phyloP scores from a whole-genome alignment of 495 filamentous ascomycete genomes.

The Penicillium cinerascens region DNA sequence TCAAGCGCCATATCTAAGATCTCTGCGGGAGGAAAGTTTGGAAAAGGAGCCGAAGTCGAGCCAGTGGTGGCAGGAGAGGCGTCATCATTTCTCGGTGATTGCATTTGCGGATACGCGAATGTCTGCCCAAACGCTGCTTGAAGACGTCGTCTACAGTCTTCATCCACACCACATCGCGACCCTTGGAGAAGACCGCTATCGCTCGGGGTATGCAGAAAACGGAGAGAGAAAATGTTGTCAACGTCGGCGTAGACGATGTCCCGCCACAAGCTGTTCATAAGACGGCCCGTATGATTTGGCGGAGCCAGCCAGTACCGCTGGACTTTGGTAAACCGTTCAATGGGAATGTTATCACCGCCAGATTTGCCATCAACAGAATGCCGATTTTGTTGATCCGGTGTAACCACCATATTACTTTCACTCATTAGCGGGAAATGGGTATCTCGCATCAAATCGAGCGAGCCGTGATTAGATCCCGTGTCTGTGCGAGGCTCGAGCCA shows the following conservation, averaged over 20 bases:
- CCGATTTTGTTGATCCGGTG: slow-evolving; percentile 23
- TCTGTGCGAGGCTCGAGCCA: slow-evolving; percentile 42
- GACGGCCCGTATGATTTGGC: slow-evolving; percentile 37
- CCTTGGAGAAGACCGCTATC: slow-evolving; percentile 29
- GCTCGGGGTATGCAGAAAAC: slow-evolving; percentile 17
- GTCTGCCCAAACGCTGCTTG: slow-evolving; percentile 36
- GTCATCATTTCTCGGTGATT: slow-evolving; percentile 22
- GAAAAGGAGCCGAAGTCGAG: slow-evolving; percentile 20
- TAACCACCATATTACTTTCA: slow-evolving; percentile 20
- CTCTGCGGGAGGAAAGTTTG: slow-evolving; percentile 47
- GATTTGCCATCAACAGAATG: slow-evolving; percentile 31
- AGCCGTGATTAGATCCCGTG: slow-evolving; percentile 32
- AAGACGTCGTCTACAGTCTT: slow-evolving; percentile 45
- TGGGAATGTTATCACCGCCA: slow-evolving; percentile 37
- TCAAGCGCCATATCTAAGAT: slow-evolving; percentile 58
- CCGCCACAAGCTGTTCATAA: slow-evolving; percentile 50
- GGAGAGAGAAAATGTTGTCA: slow-evolving; percentile 45
- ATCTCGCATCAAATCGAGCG: slow-evolving; percentile 33
- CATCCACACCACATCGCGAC: slow-evolving; percentile 47
- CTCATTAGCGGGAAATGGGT: slow-evolving; percentile 29
- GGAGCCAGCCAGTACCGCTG: slow-evolving; percentile 50
- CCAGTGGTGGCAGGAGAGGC: slow-evolving; percentile 24
- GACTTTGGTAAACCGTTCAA: slow-evolving; percentile 47
- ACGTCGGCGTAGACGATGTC: slow-evolving; percentile 39
- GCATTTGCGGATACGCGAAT: slow-evolving; percentile 17